Percentiles rank a stretch among this genome's conserved stretches.
Evolutionary conservation across 75 land plant genomes (phyloP).

Genomic region (Cunninghamia lanceolata): DNA sequence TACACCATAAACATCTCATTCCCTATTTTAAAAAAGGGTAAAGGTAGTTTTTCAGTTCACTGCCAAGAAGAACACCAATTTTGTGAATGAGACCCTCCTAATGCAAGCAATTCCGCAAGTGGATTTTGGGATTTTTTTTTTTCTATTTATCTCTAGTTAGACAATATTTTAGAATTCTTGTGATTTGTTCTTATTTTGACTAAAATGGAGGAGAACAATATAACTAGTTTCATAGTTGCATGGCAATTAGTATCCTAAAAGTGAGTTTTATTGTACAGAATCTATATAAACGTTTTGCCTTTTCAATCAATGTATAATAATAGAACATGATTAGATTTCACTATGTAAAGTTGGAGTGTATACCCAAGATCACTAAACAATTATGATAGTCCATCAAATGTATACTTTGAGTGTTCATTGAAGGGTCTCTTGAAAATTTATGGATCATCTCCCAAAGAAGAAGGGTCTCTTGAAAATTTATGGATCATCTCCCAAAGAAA

Average conservation of each 20-base stretch:
- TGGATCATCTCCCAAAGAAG: neutral
- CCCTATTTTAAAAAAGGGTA: neutral
- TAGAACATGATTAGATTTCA: neutral
- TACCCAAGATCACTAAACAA: neutral
- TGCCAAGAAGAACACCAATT: no score
- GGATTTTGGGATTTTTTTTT: no score
- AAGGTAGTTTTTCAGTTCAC: no score
- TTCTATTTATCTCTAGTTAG: neutral
- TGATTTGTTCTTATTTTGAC: neutral
- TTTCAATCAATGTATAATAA: neutral
- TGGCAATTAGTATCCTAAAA: neutral
- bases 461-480: neutral
- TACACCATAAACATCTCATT: neutral
- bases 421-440: neutral
- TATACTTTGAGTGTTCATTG: neutral
- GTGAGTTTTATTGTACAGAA: slow-evolving; percentile 2
- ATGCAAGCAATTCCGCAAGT: no score
- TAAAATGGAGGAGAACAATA: neutral
- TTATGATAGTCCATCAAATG: neutral
- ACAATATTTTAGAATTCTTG: neutral
- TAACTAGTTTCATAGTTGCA: neutral
- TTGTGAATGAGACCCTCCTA: no score
- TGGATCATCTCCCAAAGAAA: neutral
- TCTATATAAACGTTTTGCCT: neutral
- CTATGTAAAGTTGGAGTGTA: neutral